Evolutionary conservation across 352 stramenopile species (phyloP).

Genomic region (Peronospora tabacina): DNA sequence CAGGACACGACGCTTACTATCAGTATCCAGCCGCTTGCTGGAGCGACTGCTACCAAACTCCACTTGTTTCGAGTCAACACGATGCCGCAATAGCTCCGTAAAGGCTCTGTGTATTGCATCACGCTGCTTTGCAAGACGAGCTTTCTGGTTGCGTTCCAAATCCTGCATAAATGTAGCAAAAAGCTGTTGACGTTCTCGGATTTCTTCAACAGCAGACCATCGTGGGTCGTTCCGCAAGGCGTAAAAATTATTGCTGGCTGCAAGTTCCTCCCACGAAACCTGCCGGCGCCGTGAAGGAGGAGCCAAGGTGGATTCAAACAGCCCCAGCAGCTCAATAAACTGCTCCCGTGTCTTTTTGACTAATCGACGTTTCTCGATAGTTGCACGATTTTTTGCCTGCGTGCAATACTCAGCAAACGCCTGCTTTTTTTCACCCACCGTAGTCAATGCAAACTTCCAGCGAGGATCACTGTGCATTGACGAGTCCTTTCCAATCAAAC

Average conservation of each 20-base stretch:
- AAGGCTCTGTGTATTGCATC: constrained; percentile 40
- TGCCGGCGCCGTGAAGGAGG: constrained; percentile 16
- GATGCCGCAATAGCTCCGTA: constrained; percentile 31
- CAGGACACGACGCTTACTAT: constrained; percentile 40
- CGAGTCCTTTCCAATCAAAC: constrained; percentile 47
- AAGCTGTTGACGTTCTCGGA: constrained; percentile 59
- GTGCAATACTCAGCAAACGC: constrained; percentile 78
- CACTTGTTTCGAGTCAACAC: constrained; percentile 29
- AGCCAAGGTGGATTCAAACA: constrained; percentile 40
- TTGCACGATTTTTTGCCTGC: constrained; percentile 57
- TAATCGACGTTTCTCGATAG: constrained; percentile 54
- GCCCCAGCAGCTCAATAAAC: constrained; percentile 57
- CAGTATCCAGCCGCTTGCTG: constrained; percentile 35
- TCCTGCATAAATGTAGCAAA: constrained; percentile 66
- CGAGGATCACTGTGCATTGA: constrained; percentile 45
- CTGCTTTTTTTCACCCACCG: constrained; percentile 78
- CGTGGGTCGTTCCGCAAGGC: constrained; percentile 56
- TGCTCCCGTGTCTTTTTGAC: constrained; percentile 72
- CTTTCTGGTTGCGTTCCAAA: constrained; percentile 44
- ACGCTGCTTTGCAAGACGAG: constrained; percentile 32
- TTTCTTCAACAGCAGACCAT: constrained; percentile 53
- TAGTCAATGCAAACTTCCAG: constrained; percentile 59
- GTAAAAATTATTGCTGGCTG: constrained; percentile 40
- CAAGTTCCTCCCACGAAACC: constrained; percentile 45
- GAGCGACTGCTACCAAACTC: constrained; percentile 14